These are phyloP conservation scores for Cichorium intybus DNA, from an alignment of 140 eudicot genomes.

Conservation along the genomic window DNA sequence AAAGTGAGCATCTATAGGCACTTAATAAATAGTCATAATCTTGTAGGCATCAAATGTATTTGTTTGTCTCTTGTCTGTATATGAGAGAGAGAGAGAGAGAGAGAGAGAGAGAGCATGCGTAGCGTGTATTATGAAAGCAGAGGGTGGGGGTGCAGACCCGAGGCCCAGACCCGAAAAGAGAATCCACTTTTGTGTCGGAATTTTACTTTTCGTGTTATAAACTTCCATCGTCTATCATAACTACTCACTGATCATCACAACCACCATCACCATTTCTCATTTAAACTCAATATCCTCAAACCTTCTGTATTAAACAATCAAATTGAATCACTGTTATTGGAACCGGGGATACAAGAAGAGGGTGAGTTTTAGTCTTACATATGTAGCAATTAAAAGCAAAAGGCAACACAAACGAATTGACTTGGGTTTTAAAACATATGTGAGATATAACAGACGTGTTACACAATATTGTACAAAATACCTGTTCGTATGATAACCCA, in stretches of 20 bases:
- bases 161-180: slow-evolving; percentile 34
- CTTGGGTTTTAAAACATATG: no score
- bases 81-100: background rate
- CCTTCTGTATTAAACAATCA: background rate
- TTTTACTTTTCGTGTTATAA: slow-evolving; percentile 8
- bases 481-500: no score
- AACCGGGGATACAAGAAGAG: background rate
- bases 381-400: background rate
- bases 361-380: background rate
- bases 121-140: slow-evolving; percentile 25
- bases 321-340: background rate
- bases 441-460: no score
- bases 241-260: slow-evolving; percentile 15
- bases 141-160: background rate
- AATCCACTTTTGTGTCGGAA: slow-evolving; percentile 44
- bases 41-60: slow-evolving; percentile 1
- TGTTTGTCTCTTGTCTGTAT: slow-evolving; percentile 6
- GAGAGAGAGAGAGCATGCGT: slow-evolving; percentile 34
- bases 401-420: no score
- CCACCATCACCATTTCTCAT: slow-evolving; percentile 10
- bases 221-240: slow-evolving; percentile 7
- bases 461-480: no score
- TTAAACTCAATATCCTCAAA: background rate
- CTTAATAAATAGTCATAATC: slow-evolving; percentile 10
- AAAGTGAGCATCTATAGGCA: background rate